Conservation (phyloP, 176 grass and related monocot genomes). For the Guadua angustifolia region DNA sequence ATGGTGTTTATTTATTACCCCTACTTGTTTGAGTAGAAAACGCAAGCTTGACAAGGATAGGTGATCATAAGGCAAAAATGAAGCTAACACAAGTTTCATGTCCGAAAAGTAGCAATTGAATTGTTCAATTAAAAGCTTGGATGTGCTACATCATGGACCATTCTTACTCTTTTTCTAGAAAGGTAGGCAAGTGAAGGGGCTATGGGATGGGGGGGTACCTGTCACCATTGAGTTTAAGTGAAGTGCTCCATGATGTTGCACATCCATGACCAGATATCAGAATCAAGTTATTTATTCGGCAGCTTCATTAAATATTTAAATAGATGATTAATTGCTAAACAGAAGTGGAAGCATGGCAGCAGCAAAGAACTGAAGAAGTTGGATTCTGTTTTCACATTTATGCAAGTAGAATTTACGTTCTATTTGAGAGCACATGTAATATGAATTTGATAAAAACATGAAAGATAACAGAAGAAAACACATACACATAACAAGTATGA, state of each 20-base stretch:
- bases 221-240: slow-evolving; percentile 41
- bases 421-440: neutral
- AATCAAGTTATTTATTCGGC: slow-evolving; percentile 21
- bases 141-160: too few species aligned
- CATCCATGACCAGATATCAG: slow-evolving; percentile 30
- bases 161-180: too few species aligned
- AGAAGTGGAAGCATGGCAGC: neutral
- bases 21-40: too few species aligned
- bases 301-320: slow-evolving; percentile 53
- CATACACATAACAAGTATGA: neutral
- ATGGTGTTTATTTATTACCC: too few species aligned
- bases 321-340: slow-evolving; percentile 38
- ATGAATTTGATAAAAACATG: neutral
- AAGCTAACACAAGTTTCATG: too few species aligned
- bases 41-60: too few species aligned
- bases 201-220: neutral
- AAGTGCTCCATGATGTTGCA: slow-evolving; percentile 46
- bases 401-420: neutral
- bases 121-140: too few species aligned
- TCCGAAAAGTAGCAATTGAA: too few species aligned
- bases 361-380: neutral
- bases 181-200: slow-evolving; percentile 37
- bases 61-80: too few species aligned
- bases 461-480: neutral
- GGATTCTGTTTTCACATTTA: too few species aligned